Percentiles rank a stretch among this genome's conserved stretches.
Evolutionary conservation across 345 rosid genomes (phyloP).

Genomic region (Aethionema arabicum): DNA sequence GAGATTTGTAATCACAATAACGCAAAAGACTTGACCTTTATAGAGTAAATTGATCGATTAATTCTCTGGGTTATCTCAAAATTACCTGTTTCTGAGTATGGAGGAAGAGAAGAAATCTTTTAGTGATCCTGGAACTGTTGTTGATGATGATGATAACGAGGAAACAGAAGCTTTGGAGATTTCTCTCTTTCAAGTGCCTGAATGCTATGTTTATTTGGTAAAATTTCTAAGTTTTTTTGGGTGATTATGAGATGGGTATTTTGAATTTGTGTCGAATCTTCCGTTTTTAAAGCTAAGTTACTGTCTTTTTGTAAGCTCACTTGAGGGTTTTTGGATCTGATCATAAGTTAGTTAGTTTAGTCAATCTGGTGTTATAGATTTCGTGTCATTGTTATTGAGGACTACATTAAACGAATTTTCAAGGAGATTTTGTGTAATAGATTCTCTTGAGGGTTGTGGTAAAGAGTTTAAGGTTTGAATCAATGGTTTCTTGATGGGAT

Average conservation of each 20-base stretch:
- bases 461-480: not conserved
- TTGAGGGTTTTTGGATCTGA: slow-evolving; percentile 24
- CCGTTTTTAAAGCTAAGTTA: slow-evolving; percentile 9
- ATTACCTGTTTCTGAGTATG: slow-evolving; percentile 21
- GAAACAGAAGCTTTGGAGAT: slow-evolving; percentile 69
- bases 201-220: slow-evolving; percentile 92
- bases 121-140: slow-evolving; percentile 33
- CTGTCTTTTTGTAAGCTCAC: slow-evolving; percentile 8
- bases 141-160: slow-evolving; percentile 48
- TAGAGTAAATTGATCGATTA: slow-evolving; percentile 13
- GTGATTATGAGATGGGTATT: slow-evolving; percentile 20
- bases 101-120: slow-evolving; percentile 41
- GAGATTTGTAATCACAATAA: slow-evolving; percentile 19
- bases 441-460: not conserved
- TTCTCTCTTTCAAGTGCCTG: slow-evolving; percentile 79
- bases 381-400: not conserved
- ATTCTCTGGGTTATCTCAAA: slow-evolving; percentile 3
- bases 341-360: slow-evolving; percentile 1
- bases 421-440: not conserved
- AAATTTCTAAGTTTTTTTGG: slow-evolving; percentile 12
- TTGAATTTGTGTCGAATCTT: slow-evolving; percentile 1
- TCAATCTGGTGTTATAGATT: not conserved
- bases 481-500: slow-evolving; percentile 7
- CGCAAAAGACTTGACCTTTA: slow-evolving; percentile 9
- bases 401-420: not conserved